Evolutionary conservation across 768 basidiomycete species (phyloP).

Genomic region (Mycena kentingensis): DNA sequence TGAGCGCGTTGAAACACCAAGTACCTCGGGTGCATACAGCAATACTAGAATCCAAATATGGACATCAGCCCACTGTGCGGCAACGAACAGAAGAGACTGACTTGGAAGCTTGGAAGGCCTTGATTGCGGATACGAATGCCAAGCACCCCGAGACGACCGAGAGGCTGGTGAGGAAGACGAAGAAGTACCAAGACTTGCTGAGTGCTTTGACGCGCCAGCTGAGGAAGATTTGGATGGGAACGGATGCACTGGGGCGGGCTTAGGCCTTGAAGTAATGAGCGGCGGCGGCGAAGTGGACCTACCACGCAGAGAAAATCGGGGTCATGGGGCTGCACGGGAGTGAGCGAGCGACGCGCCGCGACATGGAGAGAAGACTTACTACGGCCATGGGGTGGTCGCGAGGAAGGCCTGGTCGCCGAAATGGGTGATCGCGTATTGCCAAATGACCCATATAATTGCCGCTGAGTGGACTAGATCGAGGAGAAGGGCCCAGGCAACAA

Average conservation of each 20-base stretch:
- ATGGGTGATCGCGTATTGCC: constrained; percentile 3
- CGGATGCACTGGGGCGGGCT: constrained; percentile 1
- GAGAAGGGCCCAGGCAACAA: constrained; percentile 1
- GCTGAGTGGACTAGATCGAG: constrained; percentile 2
- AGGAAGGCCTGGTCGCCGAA: neutral
- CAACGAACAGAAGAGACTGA: too few species aligned
- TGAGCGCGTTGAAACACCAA: too few species aligned
- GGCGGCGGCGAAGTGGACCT: neutral
- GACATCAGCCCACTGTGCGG: too few species aligned
- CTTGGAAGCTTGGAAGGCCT: neutral
- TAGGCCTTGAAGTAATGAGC: neutral
- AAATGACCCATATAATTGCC: constrained; percentile 1
- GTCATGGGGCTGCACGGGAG: neutral
- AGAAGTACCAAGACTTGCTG: constrained; percentile 2
- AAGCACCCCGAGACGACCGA: neutral
- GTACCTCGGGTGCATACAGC: too few species aligned
- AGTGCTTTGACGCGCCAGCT: neutral
- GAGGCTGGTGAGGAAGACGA: neutral
- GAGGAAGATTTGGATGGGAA: constrained; percentile 4
- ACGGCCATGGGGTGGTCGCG: constrained; percentile 3
- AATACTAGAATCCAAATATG: too few species aligned
- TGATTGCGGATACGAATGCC: constrained; percentile 3
- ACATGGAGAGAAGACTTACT: too few species aligned
- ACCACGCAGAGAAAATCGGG: constrained; percentile 2
- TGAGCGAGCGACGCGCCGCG: too few species aligned